Conservation (phyloP, 2,329 filamentous ascomycete species). For the Shiraia bambusicola region DNA sequence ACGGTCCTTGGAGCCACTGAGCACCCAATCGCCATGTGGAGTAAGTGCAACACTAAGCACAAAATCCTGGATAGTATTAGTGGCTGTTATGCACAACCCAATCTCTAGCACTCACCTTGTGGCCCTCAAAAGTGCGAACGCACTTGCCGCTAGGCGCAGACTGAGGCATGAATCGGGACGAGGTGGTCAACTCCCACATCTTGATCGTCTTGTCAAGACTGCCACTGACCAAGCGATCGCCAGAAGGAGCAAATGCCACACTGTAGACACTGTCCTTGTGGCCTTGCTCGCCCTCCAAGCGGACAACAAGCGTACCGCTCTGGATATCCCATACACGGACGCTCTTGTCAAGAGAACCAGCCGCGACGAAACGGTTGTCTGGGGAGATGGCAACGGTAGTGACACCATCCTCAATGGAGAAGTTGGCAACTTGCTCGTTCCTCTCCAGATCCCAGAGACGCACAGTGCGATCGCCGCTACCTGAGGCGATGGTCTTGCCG, state of each 20-base stretch:
- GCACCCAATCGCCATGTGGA: conserved; percentile 91
- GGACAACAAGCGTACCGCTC: conserved; percentile 82
- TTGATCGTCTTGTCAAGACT: conserved; percentile 98
- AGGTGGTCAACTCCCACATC: conserved; percentile 91
- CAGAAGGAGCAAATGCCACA: conserved; percentile 92
- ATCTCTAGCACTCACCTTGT: conserved; percentile 65
- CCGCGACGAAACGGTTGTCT: conserved; percentile 89
- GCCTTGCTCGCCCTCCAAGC: conserved; percentile 87
- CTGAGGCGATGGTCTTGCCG: conserved; percentile 90
- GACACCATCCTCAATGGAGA: conserved; percentile 94
- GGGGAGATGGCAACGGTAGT: conserved; percentile 97
- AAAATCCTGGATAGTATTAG: conserved; percentile 68
- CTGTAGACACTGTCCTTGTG: conserved; percentile 98
- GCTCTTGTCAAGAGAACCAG: conserved; percentile 94
- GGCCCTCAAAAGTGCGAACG: conserved; percentile 94
- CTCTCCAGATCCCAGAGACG: conserved; percentile 94
- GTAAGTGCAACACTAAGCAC: conserved; percentile 94
- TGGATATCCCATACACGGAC: conserved; percentile 95
- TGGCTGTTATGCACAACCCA: background rate
- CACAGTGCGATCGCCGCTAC: conserved; percentile 91
- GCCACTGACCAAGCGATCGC: conserved; percentile 88
- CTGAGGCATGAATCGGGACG: conserved; percentile 65
- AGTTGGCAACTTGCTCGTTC: conserved; percentile 76
- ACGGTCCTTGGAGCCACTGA: conserved; percentile 95
- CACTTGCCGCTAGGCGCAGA: conserved; percentile 85